Base-by-base conservation (phyloP, 176 grass and related monocot species). In the Oryza punctata region DNA sequence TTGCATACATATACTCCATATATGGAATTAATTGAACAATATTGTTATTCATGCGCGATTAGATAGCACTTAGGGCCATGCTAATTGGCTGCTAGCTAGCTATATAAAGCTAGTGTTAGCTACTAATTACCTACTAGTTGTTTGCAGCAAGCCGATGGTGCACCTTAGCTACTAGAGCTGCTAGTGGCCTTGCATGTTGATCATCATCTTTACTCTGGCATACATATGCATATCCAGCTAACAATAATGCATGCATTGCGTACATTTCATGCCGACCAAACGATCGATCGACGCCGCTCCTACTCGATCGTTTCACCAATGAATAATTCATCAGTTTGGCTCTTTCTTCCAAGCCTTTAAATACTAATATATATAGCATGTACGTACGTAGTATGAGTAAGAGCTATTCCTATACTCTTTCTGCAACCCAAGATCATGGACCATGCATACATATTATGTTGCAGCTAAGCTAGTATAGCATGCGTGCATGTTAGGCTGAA, bases 61-160 rank as follows among this genome's bases (percentile, higher is more conserved):
- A 54, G 50, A 54, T 5, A 54, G 50, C 6, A 54, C 50, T 19
- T 21, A 54, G 16, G 12, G 50, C 5, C 50, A 6, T 54, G 50
- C 1, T 47, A 47, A 46, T 14, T 46, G 13, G 45, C 13, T 47
- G 45, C 45, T 47, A 47, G 45, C 45, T 47, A 47, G 4, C 4
- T 35, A 35, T 6, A 54, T 16, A 54, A 5, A 54, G 6, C 6
- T 19, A 18, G 50, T 21, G 50, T 54, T 54, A 54, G 50, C 18
- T 54, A 54, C 13, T 15, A 47, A 47, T 47, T 47, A 50, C 47
- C 13, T 65, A 47, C 63, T 38, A 23, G 75, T 71, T 46, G 71
- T 87, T 75, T 63, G 85, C 72, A n/a, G 28, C 28, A n/a, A 77
- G 85, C 40, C 37, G 78, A 82, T 73, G 57, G 50, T 47, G 65